phyloP scores from a whole-genome alignment of 2,329 filamentous ascomycete genomes.

The Cryphonectria radicalis region DNA sequence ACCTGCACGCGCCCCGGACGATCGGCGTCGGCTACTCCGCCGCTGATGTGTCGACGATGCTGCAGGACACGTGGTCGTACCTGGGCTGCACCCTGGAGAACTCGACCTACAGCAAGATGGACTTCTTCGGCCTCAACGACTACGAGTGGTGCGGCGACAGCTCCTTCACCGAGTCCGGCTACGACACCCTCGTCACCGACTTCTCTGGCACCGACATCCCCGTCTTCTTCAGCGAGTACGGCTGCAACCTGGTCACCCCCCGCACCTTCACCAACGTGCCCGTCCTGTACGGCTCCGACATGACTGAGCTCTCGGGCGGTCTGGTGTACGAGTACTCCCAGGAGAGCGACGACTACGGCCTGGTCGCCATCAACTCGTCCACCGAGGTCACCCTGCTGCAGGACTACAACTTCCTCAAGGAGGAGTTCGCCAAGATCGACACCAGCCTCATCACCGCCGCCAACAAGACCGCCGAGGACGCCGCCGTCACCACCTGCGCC shows the following conservation, averaged over 20 bases:
- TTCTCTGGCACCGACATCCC: slow-evolving; percentile 69
- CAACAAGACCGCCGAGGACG: slow-evolving; percentile 58
- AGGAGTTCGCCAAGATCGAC: slow-evolving; percentile 73
- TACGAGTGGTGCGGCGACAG: slow-evolving; percentile 63
- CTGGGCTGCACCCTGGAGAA: slow-evolving; percentile 64
- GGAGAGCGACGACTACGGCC: slow-evolving; percentile 65
- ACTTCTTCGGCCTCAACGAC: slow-evolving; percentile 75
- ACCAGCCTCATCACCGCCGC: slow-evolving; percentile 64
- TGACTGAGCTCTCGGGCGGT: slow-evolving; percentile 70
- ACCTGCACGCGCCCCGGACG: slow-evolving; percentile 64
- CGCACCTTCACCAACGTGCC: slow-evolving; percentile 74
- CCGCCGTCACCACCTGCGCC: slow-evolving; percentile 63
- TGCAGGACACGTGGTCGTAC: slow-evolving; percentile 73
- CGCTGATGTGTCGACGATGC: slow-evolving; percentile 70
- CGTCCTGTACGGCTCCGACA: slow-evolving; percentile 68
- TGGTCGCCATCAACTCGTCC: slow-evolving; percentile 62
- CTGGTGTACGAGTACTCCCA: slow-evolving; percentile 77
- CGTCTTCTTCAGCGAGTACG: slow-evolving; percentile 78
- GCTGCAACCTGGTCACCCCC: slow-evolving; percentile 70
- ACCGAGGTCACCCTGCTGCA: slow-evolving; percentile 57
- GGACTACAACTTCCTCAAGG: slow-evolving; percentile 70
- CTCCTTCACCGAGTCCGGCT: slow-evolving; percentile 48
- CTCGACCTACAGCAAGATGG: slow-evolving; percentile 60
- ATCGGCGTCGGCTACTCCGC: slow-evolving; percentile 78
- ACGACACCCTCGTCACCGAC: slow-evolving; percentile 51